Evolutionary conservation across 768 basidiomycete genomes (phyloP), one percentile per base, ranked within the genome.

Genomic region (Chalciporus piperatus): DNA sequence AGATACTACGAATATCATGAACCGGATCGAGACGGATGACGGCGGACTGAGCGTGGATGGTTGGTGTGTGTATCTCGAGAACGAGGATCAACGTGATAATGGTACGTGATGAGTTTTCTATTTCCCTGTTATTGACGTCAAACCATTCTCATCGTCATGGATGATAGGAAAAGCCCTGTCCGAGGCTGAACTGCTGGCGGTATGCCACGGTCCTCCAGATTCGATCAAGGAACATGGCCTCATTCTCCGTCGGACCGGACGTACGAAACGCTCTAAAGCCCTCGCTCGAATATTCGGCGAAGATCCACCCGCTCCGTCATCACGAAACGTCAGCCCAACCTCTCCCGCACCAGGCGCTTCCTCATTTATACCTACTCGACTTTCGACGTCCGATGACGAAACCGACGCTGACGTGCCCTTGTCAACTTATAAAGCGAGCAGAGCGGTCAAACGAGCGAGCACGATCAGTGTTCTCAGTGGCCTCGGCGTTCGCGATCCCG

Each of bases 381-480:
- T 51, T 3, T 52, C 44, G 12, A 8, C 58, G 17, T 41, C 56
- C 2, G 61, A 71, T 19, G 76, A 78, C 35, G 76, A 78, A 25
- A 70, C 68, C 19, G 74, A 72, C 45, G 61, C 62, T 30, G 72
- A 73, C 51, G 45, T 48, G 2, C 43, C 57, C 28, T 59, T 65
- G 6, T 70, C 73, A n/a, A 72, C 71, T 11, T 59, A 68, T 35
- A 49, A 51, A 28, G 68, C 55, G 23, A 56, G 53, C 46, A 67
- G 55, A 42, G 51, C 66, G 4, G 63, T 70, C 45, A 95, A 97
- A 60, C 88, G 97, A 19, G 97, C 97, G 1, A 96, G 93, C 62
- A 90, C 92, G 0, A 83, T 98, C 65, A 96, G 93, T 68, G 82
- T 99, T 55, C 85, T 99, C 65, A 94, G 90, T 47, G 93, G 92